These are phyloP conservation scores for Ophiostoma populinum DNA, from an alignment of 2,329 filamentous ascomycete genomes.

Conservation along the genomic window DNA sequence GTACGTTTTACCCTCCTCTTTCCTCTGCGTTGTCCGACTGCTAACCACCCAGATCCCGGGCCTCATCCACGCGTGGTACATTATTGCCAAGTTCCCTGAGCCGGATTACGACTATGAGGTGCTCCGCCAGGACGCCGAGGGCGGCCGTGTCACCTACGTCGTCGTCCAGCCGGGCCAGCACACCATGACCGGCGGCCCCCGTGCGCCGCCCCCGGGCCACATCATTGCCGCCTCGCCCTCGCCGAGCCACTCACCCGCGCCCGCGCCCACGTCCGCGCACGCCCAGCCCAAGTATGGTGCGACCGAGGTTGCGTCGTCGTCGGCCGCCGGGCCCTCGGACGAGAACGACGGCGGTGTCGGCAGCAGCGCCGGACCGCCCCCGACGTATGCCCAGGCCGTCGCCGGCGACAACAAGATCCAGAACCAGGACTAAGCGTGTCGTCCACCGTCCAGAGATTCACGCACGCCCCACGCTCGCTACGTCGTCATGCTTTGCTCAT, in stretches of 20 bases:
- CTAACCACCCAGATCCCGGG: conserved; percentile 47
- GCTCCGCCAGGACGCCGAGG: conserved; percentile 36
- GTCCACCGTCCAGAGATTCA: no score
- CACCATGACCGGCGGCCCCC: conserved; percentile 4
- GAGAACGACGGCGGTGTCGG: conserved; percentile 25
- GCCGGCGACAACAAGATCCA: conserved; percentile 87
- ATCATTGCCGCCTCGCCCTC: background rate
- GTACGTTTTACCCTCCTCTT: conserved; percentile 21
- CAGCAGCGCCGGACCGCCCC: conserved; percentile 40
- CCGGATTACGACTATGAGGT: conserved; percentile 50
- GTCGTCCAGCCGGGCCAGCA: conserved; percentile 35
- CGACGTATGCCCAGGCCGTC: conserved; percentile 80
- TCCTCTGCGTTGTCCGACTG: background rate
- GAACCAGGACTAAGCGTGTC: conserved; percentile 30
- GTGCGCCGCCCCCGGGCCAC: background rate
- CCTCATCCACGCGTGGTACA: conserved; percentile 93
- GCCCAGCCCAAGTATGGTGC: conserved; percentile 29
- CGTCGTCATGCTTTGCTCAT: background rate
- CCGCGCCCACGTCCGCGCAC: background rate
- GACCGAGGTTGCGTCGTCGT: conserved; percentile 13
- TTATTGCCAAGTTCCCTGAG: conserved; percentile 82
- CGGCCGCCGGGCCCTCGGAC: conserved; percentile 17
- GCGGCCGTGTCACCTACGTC: conserved; percentile 55
- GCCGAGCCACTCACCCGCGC: no score
- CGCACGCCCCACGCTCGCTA: no score